Base-by-base conservation (phyloP, 169 alveolate species). In the Eimeria acervulina region DNA sequence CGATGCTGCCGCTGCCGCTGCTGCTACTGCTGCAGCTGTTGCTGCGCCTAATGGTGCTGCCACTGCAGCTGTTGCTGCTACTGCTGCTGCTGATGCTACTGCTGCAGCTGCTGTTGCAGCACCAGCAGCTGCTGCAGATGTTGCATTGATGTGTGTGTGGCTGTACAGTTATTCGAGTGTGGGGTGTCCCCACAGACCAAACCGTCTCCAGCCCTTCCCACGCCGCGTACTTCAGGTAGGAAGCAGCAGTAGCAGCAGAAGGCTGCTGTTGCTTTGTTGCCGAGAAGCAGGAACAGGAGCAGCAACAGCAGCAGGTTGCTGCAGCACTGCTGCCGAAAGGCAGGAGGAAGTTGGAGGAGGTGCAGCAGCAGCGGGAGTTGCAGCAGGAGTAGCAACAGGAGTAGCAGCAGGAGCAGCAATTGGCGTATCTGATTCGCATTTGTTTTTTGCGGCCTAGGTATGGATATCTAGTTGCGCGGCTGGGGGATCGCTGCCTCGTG, bases 401-500 rank as follows among this genome's bases (percentile, higher is more conserved):
- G 21, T 13, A 28, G 80, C 36, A 68, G 33, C 51, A 36, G 33
- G 12, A 74, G 8, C 51, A 40, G 55, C 85, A 61, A 2, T 61
- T 72, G 12, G 26, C 21, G 26, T 47, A 17, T 47, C 38, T 44
- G 42, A 1, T 47, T 80, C 15, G 31, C 1, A 42, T 38, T 2
- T 40, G 38, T 17, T 15, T 2, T 59, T 33, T 19, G 42, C 51
- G 13, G 76, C 38, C 33, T 72, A 84, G 92, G 31, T 84, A 84
- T 61, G 92, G 76, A 26, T 84, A 28, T 23, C 92, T 84, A 19
- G 78, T 84, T 38, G 92, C 76, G 52, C 72, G 92, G 33, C 51
- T 84, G 74, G 92, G 92, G 8, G 92, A 84, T 47, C 74, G 92
- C 21, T 84, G 92, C 44, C 51, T 84, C 51, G 76, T 84, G 44